Conservation (phyloP, 2,329 filamentous ascomycete species). For the Ascomycota sp. region DNA sequence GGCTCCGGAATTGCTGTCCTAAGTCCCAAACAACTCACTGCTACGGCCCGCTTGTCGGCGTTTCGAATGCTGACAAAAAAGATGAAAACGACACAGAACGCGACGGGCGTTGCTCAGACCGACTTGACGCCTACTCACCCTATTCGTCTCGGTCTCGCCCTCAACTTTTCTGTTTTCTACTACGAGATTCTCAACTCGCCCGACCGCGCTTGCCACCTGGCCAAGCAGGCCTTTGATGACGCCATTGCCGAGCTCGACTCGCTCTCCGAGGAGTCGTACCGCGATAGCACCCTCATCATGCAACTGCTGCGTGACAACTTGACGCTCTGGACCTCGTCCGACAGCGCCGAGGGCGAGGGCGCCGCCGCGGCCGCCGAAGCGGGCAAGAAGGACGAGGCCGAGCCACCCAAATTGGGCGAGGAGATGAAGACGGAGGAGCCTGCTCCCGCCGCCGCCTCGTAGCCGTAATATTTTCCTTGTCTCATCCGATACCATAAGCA, state of each 20-base stretch:
- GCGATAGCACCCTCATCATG: conserved; percentile 98
- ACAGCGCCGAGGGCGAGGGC: conserved; percentile 58
- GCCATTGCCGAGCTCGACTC: conserved; percentile 97
- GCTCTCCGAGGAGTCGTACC: conserved; percentile 93
- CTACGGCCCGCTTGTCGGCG: conserved; percentile 2
- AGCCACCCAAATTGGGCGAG: conserved; percentile 20
- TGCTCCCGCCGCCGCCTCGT: conserved; percentile 26
- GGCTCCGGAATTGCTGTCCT: too few relatives aligned
- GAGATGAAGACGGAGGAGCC: conserved; percentile 24
- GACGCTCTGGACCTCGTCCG: conserved; percentile 92
- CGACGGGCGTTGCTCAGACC: conserved; percentile 93
- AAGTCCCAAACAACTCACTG: too few relatives aligned
- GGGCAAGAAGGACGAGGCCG: conserved; percentile 43
- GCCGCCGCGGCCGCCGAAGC: conserved; percentile 30
- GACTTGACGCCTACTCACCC: conserved; percentile 95
- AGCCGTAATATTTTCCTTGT: conserved; percentile 23
- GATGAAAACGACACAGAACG: conserved; percentile 64
- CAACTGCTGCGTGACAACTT: conserved; percentile 96
- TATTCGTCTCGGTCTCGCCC: conserved; percentile 88
- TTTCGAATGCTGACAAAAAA: too few relatives aligned
- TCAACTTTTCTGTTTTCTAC: conserved; percentile 99
- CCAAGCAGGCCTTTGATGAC: conserved; percentile 98
- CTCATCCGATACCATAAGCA: conserved; percentile 14
- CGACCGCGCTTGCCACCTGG: conserved; percentile 91
- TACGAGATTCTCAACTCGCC: conserved; percentile 98